Evolutionary conservation across 768 basidiomycete genomes (phyloP), one percentile per base, ranked within the genome.

Genomic region (Dioszegia aurantiaca): DNA sequence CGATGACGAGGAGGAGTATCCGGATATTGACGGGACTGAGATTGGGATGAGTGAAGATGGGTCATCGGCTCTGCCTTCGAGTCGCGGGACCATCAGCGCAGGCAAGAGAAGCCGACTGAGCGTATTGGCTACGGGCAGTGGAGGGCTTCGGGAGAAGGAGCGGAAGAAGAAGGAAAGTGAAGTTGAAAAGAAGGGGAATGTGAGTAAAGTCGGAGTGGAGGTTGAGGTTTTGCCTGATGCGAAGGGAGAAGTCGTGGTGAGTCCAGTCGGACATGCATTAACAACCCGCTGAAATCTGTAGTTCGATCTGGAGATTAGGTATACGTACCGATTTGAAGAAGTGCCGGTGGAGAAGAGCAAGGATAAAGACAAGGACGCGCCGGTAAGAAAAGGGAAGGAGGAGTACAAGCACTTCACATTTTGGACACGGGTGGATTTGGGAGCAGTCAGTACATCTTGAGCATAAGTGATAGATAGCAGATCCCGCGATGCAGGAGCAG

Each of bases 231-330:
- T 86, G 11, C 87, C 86, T 57, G 87, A 90, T 49, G 87, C 87
- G 1, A 79, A 80, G 57, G 90, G 90, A 1, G 82, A 82, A 43
- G 82, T 92, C 59, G 88, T 87, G 82, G 92, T 93, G 56, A 40
- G 86, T 73, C 11, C n/a, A n/a, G n/a, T n/a, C n/a, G n/a, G n/a
- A n/a, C n/a, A n/a, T n/a, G 36, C 40, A 37, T 46, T 49, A 14
- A 16, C 23, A 42, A 30, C 31, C 31, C 24, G 24, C 56, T 39
- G 9, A 51, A 8, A 19, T 1, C 45, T 42, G 3, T 74, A 97
- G 93, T 92, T 92, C 75, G 92, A 92, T 67, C 86, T 98, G 84
- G 83, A 92, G 61, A 87, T 99, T 1, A 85, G 90, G 2, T 97
- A 90, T 76, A 94, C 91, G 0, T 99, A 98, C 74, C 84, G 88